Conservation (phyloP, 176 grass and related monocot species). For the Aegilops longissima region DNA sequence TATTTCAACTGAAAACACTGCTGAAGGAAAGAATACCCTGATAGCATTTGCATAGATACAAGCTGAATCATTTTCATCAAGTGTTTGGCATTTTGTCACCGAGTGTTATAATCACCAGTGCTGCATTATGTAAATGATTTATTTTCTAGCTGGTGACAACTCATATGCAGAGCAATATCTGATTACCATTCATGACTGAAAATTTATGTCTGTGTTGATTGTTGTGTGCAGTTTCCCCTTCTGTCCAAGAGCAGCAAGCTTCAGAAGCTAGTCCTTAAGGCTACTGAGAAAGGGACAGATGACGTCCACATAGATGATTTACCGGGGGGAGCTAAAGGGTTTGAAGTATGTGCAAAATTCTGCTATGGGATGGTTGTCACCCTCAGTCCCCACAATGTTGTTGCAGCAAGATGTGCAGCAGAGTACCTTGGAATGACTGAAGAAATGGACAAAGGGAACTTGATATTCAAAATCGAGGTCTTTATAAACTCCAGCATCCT, state of each 20-base stretch:
- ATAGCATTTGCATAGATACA: background rate
- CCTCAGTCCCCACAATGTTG: slow-evolving; percentile 85
- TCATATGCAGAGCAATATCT: slow-evolving; percentile 2
- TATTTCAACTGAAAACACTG: slow-evolving; percentile 10
- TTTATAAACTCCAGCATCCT: slow-evolving; percentile 91
- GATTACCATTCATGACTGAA: slow-evolving; percentile 3
- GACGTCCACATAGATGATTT: slow-evolving; percentile 66
- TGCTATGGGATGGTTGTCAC: slow-evolving; percentile 98
- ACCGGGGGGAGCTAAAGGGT: slow-evolving; percentile 75
- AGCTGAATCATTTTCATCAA: background rate
- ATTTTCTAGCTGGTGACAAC: slow-evolving; percentile 8
- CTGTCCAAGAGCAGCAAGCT: slow-evolving; percentile 87
- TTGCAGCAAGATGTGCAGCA: slow-evolving; percentile 77
- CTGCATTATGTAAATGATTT: background rate
- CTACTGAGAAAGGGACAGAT: slow-evolving; percentile 55
- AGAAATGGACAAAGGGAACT: slow-evolving; percentile 89
- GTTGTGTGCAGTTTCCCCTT: slow-evolving; percentile 79
- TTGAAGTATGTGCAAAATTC: slow-evolving; percentile 95
- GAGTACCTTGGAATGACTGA: slow-evolving; percentile 95
- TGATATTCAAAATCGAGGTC: slow-evolving; percentile 97
- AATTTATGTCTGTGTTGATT: slow-evolving; percentile 12
- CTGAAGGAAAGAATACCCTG: background rate
- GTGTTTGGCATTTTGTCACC: background rate
- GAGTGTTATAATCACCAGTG: background rate
- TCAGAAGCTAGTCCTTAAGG: slow-evolving; percentile 66